Evolutionary conservation across 2,329 filamentous ascomycete species (phyloP).

Genomic region (Aureobasidium namibiae): DNA sequence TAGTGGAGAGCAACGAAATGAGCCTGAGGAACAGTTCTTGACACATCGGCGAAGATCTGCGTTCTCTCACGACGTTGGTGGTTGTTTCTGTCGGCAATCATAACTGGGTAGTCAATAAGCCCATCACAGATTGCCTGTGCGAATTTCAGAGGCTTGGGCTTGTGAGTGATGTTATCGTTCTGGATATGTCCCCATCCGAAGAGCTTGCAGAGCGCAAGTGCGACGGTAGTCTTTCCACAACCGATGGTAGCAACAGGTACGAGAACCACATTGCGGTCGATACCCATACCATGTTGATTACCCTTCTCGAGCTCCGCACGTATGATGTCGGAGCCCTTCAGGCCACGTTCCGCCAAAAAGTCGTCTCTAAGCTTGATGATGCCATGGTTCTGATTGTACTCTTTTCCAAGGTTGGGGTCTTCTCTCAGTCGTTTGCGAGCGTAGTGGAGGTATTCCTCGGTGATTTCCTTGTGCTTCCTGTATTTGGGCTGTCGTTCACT

Average conservation of each 20-base stretch:
- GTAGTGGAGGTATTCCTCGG: conserved; percentile 80
- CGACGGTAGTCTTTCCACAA: conserved; percentile 93
- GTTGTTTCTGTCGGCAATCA: conserved; percentile 92
- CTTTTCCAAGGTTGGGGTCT: conserved; percentile 58
- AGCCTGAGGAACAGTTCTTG: conserved; percentile 51
- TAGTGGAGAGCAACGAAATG: conserved; percentile 83
- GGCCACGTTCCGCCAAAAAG: conserved; percentile 72
- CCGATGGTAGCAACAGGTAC: conserved; percentile 88
- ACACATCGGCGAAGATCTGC: conserved; percentile 76
- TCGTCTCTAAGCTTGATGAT: conserved; percentile 87
- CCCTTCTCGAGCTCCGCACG: conserved; percentile 57
- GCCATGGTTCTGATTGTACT: conserved; percentile 82
- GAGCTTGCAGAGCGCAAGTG: conserved; percentile 68
- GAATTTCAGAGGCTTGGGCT: conserved; percentile 69
- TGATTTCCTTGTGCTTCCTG: conserved; percentile 84
- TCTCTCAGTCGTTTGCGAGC: conserved; percentile 64
- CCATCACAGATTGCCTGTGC: conserved; percentile 59
- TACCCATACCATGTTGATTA: conserved; percentile 43
- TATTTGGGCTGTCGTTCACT: conserved; percentile 62
- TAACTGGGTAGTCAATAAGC: conserved; percentile 58
- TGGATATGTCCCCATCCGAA: conserved; percentile 92
- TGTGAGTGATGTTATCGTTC: conserved; percentile 88
- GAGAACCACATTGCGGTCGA: conserved; percentile 65
- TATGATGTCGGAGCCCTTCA: conserved; percentile 85
- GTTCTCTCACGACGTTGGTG: conserved; percentile 79